Percentiles rank a stretch among this genome's conserved stretches.
phyloP scores from a whole-genome alignment of 106 monocot species.

The Acorus gramineus region DNA sequence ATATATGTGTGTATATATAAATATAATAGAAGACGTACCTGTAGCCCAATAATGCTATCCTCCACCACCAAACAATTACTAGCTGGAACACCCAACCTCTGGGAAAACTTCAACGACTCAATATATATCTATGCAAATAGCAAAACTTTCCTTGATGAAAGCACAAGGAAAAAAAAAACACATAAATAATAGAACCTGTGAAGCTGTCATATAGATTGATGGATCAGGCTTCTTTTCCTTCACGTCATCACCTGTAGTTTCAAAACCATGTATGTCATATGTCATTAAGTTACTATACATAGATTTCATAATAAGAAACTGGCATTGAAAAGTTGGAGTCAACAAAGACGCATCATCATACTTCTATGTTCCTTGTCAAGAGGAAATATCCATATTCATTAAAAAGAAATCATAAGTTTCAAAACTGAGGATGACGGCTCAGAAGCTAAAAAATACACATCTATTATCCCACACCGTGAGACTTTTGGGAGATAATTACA shows the following conservation, averaged over 20 bases:
- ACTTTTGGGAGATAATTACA: too few species aligned
- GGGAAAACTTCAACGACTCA: slow-evolving; percentile 2
- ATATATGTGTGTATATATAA: not conserved
- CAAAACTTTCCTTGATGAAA: not conserved
- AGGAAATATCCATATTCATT: too few species aligned
- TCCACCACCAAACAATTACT: slow-evolving; percentile 90
- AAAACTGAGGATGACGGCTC: too few species aligned
- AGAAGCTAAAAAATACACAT: too few species aligned
- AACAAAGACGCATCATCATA: too few species aligned
- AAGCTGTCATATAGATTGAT: slow-evolving; percentile 77
- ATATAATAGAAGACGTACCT: slow-evolving; percentile 26
- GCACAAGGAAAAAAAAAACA: not conserved
- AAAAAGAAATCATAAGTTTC: too few species aligned
- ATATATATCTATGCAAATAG: not conserved
- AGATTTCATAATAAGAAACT: too few species aligned
- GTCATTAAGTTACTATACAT: too few species aligned
- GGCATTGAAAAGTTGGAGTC: too few species aligned
- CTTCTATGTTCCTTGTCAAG: too few species aligned
- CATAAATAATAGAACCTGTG: slow-evolving; percentile 29
- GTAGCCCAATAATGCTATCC: slow-evolving; percentile 94
- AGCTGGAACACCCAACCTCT: slow-evolving; percentile 48
- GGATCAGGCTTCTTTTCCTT: slow-evolving; percentile 95
- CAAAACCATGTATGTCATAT: too few species aligned
- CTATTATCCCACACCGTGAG: too few species aligned
- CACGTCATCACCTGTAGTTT: slow-evolving; percentile 77